Percentiles rank a stretch among this genome's conserved stretches.
These are phyloP conservation scores for Boletus vermiculosoides DNA, from an alignment of 768 basidiomycete species.

Conservation along the genomic window DNA sequence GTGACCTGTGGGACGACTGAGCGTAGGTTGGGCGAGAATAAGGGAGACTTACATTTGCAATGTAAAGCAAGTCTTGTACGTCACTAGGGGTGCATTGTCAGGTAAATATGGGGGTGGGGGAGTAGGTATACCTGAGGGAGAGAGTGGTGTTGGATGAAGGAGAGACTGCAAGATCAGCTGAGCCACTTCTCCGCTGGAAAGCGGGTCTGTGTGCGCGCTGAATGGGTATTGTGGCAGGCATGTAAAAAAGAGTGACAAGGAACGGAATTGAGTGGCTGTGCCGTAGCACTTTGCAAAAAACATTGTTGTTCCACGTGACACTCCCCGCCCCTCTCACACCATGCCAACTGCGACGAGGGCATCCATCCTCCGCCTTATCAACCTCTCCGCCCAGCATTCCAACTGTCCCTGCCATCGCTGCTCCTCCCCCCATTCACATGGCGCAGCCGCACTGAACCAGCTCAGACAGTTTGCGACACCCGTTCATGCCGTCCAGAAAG, in stretches of 20 bases:
- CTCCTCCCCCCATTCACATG: slow-evolving; percentile 37
- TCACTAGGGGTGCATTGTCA: slow-evolving; percentile 45
- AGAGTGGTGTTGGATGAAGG: slow-evolving; percentile 23
- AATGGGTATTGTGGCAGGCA: slow-evolving; percentile 49
- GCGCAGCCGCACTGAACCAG: slow-evolving; percentile 53
- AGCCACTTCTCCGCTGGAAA: slow-evolving; percentile 40
- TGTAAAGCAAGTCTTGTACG: slow-evolving; percentile 74
- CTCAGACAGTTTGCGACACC: slow-evolving; percentile 77
- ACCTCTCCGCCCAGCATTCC: slow-evolving; percentile 63
- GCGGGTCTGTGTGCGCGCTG: slow-evolving; percentile 41
- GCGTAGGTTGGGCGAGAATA: not conserved
- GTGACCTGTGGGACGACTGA: slow-evolving; percentile 49
- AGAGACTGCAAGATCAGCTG: slow-evolving; percentile 16
- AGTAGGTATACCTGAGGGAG: slow-evolving; percentile 21
- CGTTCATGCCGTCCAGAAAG: slow-evolving; percentile 67
- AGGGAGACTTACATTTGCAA: slow-evolving; percentile 59
- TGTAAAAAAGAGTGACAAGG: slow-evolving; percentile 11
- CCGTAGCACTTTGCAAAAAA: not conserved
- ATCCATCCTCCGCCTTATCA: slow-evolving; percentile 71
- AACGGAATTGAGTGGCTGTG: slow-evolving; percentile 17
- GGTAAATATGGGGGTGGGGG: not conserved
- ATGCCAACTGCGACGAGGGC: slow-evolving; percentile 53
- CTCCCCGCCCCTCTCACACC: not conserved
- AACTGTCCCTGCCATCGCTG: slow-evolving; percentile 80
- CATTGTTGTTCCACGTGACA: slow-evolving; percentile 4